Evolutionary conservation across 495 filamentous ascomycete genomes (phyloP).

Genomic region (Trichoderma asperelloides): DNA sequence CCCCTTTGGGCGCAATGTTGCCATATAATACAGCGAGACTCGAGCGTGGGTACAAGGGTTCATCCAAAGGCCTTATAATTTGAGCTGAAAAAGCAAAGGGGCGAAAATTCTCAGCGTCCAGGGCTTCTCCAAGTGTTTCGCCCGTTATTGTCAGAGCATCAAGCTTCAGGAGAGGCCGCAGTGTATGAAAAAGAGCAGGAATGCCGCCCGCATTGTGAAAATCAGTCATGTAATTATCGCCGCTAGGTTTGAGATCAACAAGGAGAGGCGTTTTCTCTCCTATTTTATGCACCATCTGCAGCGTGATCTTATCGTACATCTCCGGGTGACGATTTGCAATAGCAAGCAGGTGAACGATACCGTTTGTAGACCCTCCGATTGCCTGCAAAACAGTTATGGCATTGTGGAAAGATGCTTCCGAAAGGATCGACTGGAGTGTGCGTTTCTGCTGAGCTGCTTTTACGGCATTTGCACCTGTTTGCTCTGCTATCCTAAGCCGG

Average conservation of each 20-base stretch:
- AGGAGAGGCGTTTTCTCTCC: conserved; percentile 51
- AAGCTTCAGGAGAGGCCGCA: conserved; percentile 49
- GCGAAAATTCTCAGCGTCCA: conserved; percentile 39
- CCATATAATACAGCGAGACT: conserved; percentile 46
- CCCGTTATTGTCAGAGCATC: conserved; percentile 50
- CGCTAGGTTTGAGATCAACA: conserved; percentile 59
- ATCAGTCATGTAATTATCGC: conserved; percentile 63
- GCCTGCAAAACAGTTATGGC: conserved; percentile 61
- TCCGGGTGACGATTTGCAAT: conserved; percentile 51
- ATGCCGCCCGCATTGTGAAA: conserved; percentile 64
- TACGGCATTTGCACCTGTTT: conserved; percentile 52
- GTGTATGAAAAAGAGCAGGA: conserved; percentile 44
- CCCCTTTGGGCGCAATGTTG: conserved; percentile 46
- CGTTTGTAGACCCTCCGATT: conserved; percentile 62
- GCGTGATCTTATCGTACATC: conserved; percentile 44
- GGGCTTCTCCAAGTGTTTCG: conserved; percentile 45
- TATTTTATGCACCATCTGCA: conserved; percentile 51
- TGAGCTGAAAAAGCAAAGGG: conserved; percentile 27
- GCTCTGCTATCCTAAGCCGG: conserved; percentile 53
- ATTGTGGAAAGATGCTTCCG: conserved; percentile 54
- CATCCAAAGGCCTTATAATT: conserved; percentile 43
- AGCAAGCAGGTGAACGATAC: conserved; percentile 57
- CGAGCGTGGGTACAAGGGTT: conserved; percentile 47
- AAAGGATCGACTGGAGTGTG: conserved; percentile 47
- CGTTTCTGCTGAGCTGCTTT: conserved; percentile 16